Conservation (phyloP, 192 early-diverging fungal genomes). For the Coemansia sp. region DNA sequence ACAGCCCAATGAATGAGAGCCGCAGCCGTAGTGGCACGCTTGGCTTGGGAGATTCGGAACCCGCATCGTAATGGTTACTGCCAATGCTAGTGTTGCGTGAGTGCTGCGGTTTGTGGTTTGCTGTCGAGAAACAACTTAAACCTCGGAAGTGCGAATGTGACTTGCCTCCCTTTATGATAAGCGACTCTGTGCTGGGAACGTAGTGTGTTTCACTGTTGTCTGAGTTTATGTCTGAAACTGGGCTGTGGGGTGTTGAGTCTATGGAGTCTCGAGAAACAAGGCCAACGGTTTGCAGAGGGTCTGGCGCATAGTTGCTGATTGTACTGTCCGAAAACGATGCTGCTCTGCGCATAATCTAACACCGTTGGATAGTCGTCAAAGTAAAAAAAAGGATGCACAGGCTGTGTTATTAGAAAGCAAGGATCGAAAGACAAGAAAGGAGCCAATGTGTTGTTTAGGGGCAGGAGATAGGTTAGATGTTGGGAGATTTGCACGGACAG, state of each 20-base stretch:
- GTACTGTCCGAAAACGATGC: slow-evolving; percentile 8
- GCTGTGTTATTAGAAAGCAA: neutral
- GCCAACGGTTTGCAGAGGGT: neutral
- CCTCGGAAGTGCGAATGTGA: neutral
- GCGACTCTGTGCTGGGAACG: slow-evolving; percentile 22
- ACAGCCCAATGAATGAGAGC: slow-evolving; percentile 52
- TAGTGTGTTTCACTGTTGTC: slow-evolving; percentile 7
- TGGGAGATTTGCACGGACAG: no score
- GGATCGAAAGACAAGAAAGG: neutral
- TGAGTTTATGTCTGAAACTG: slow-evolving; percentile 3
- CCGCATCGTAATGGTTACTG: neutral
- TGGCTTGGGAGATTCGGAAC: neutral
- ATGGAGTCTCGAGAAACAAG: slow-evolving; percentile 1
- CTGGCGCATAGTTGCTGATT: slow-evolving; percentile 5
- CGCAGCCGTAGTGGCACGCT: slow-evolving; percentile 2
- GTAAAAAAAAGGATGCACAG: neutral
- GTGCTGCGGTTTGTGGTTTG: neutral
- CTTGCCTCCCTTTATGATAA: slow-evolving; percentile 7
- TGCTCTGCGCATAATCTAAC: slow-evolving; percentile 9
- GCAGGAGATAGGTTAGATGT: no score
- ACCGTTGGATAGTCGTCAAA: neutral
- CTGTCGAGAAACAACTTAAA: neutral
- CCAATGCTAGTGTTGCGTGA: neutral
- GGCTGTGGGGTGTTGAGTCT: slow-evolving; percentile 12
- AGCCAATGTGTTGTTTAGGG: neutral